These are phyloP conservation scores for Calocera cornea DNA, from an alignment of 768 basidiomycete species.

Conservation along the genomic window DNA sequence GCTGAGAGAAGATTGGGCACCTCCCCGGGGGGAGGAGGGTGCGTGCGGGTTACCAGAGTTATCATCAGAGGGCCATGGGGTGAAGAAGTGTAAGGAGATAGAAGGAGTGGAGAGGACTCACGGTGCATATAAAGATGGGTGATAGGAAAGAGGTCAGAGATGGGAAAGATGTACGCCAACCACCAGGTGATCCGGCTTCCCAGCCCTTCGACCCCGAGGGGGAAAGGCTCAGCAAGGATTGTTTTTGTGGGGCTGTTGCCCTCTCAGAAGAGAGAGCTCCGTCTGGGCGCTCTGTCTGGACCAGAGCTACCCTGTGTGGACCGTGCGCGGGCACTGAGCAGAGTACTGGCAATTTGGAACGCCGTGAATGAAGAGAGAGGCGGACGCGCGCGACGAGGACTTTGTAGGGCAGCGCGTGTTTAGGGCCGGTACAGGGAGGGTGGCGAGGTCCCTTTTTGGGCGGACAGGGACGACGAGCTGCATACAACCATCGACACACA, in stretches of 20 bases:
- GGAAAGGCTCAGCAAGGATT: slow-evolving; percentile 14
- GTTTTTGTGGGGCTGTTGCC: slow-evolving; percentile 8
- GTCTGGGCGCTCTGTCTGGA: slow-evolving; percentile 13
- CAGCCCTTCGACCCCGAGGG: slow-evolving; percentile 10
- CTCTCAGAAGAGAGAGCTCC: not conserved
- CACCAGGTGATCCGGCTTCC: slow-evolving; percentile 16
- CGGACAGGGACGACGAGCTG: not conserved
- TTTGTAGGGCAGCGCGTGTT: not conserved
- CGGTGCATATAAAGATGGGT: not conserved
- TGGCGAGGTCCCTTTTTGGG: not conserved
- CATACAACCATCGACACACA: too few relatives aligned
- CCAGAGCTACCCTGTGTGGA: not conserved
- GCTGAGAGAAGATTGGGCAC: not conserved
- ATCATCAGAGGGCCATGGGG: slow-evolving; percentile 9
- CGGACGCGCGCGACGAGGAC: not conserved
- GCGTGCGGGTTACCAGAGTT: slow-evolving; percentile 16
- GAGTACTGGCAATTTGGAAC: slow-evolving; percentile 12
- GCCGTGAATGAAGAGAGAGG: slow-evolving; percentile 5
- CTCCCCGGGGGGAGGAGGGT: slow-evolving; percentile 7
- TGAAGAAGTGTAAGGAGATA: not conserved
- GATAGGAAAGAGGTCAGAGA: not conserved
- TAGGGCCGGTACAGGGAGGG: not conserved
- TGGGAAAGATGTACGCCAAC: not conserved
- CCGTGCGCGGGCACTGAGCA: not conserved
- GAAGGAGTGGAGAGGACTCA: not conserved